These are phyloP conservation scores for Chaetomium sp. DNA, from an alignment of 2,329 filamentous ascomycete genomes.

Conservation along the genomic window DNA sequence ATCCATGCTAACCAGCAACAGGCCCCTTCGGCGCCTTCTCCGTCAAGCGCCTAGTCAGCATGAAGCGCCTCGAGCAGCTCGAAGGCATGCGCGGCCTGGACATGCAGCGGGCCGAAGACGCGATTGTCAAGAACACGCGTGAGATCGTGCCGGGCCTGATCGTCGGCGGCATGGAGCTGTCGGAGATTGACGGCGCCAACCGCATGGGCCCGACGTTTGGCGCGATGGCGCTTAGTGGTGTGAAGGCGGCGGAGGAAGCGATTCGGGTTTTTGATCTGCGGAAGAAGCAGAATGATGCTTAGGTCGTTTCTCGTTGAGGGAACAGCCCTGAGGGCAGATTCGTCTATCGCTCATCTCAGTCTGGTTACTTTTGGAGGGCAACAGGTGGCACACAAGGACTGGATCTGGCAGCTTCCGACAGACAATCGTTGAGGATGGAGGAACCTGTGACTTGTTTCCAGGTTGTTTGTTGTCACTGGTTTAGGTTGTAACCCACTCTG, in stretches of 20 bases:
- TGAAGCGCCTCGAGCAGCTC: constrained; percentile 75
- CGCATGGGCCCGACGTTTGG: constrained; percentile 88
- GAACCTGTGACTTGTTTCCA: no score
- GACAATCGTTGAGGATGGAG: no score
- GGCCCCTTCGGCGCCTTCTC: constrained; percentile 82
- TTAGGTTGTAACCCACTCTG: no score
- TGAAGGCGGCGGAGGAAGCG: constrained; percentile 87
- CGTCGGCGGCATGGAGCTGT: constrained; percentile 91
- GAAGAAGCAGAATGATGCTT: constrained; percentile 61
- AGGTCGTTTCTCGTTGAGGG: no score
- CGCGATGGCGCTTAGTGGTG: constrained; percentile 79
- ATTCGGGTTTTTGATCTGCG: constrained; percentile 70
- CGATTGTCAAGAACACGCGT: constrained; percentile 85
- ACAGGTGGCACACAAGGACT: no score
- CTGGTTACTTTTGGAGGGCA: no score
- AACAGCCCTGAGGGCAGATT: no score
- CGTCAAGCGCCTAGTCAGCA: constrained; percentile 84
- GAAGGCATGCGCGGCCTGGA: constrained; percentile 90
- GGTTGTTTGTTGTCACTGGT: no score
- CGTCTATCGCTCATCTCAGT: no score
- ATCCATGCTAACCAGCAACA: not conserved
- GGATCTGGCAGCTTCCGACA: no score
- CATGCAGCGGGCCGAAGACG: constrained; percentile 87
- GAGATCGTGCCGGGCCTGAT: constrained; percentile 84
- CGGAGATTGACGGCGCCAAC: constrained; percentile 84